Conservation (phyloP, 495 filamentous ascomycete species). For the Thozetella sp. region DNA sequence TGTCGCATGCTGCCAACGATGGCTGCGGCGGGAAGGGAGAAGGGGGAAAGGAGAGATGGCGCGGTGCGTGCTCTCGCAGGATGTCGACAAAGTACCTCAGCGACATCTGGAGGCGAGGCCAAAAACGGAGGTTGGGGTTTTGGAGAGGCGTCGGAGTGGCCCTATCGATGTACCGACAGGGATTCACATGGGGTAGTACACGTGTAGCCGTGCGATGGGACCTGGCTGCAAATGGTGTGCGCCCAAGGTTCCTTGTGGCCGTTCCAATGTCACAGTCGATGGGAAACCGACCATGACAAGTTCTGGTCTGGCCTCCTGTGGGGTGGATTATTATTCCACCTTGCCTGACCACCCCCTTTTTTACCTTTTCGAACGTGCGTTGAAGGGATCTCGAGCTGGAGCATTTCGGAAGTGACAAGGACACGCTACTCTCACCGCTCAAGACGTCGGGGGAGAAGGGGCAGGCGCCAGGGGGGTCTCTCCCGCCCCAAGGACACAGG, state of each 20-base stretch:
- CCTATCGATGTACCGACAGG: conserved; percentile 6
- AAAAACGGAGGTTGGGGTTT: background rate
- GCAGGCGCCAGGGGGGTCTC: too few relatives aligned
- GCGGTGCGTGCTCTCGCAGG: too few relatives aligned
- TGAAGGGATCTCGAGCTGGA: too few relatives aligned
- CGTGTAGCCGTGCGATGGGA: conserved; percentile 9
- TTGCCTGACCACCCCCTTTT: too few relatives aligned
- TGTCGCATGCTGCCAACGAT: conserved; percentile 1
- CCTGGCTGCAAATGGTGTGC: conserved; percentile 2
- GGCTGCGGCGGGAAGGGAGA: background rate
- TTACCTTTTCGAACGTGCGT: too few relatives aligned
- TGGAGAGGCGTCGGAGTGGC: background rate
- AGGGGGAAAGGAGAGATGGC: background rate
- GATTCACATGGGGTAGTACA: conserved; percentile 3
- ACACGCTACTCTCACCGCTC: too few relatives aligned
- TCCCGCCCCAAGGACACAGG: too few relatives aligned
- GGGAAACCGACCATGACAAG: too few relatives aligned
- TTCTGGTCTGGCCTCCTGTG: too few relatives aligned
- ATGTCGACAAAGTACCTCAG: background rate
- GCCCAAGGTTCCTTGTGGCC: background rate
- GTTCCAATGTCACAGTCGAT: background rate
- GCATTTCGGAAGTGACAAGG: too few relatives aligned
- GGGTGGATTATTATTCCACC: too few relatives aligned
- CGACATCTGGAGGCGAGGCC: background rate
- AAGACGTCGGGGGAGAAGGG: too few relatives aligned